phyloP scores from a whole-genome alignment of 2,329 filamentous ascomycete genomes.

The Dactylonectria macrodidyma region DNA sequence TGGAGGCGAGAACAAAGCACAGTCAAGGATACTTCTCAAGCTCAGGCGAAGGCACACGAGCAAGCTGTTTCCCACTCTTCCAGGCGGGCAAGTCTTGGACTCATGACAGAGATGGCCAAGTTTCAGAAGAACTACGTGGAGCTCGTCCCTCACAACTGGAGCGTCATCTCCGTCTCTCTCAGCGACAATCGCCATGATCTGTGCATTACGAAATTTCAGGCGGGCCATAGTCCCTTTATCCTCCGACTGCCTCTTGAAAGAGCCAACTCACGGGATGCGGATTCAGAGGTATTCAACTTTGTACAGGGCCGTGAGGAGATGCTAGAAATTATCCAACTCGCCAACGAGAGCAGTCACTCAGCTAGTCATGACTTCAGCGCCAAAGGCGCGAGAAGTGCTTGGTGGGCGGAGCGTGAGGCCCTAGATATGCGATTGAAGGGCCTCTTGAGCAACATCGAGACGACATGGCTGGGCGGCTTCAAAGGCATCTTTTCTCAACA shows the following conservation, averaged over 20 bases:
- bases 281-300: constrained; percentile 86
- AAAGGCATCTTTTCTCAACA: constrained; percentile 91
- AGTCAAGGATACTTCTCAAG: constrained; percentile 47
- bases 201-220: constrained; percentile 87
- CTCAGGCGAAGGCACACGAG: constrained; percentile 19
- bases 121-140: constrained; percentile 90
- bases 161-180: constrained; percentile 86
- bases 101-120: constrained; percentile 67
- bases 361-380: constrained; percentile 76
- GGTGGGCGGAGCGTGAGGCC: constrained; percentile 90
- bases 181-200: constrained; percentile 88
- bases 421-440: constrained; percentile 84
- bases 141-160: constrained; percentile 87
- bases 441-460: constrained; percentile 88
- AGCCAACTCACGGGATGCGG: constrained; percentile 84
- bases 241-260: constrained; percentile 88
- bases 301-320: constrained; percentile 85
- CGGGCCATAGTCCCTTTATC: constrained; percentile 84
- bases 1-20: constrained; percentile 76
- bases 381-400: constrained; percentile 83
- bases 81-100: constrained; percentile 61
- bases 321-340: constrained; percentile 83
- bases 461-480: constrained; percentile 96
- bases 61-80: constrained; percentile 27
- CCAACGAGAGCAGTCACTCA: constrained; percentile 87